Evolutionary conservation across 1,139 yeast genomes (phyloP).

Genomic region (Sugiyamaella sp.): DNA sequence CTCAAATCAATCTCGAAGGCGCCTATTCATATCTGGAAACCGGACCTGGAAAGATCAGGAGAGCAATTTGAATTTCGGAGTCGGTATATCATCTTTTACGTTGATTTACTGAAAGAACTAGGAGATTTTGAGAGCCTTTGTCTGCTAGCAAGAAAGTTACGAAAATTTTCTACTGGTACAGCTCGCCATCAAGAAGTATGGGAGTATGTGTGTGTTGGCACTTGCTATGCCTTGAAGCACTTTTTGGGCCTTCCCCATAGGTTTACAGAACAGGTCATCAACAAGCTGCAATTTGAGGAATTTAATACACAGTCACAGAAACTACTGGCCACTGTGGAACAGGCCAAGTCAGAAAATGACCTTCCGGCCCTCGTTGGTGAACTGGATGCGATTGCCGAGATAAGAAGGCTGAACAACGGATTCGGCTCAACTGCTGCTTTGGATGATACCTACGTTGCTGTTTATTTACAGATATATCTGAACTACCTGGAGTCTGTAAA

Average conservation of each 20-base stretch:
- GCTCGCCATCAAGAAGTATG: conserved; percentile 61
- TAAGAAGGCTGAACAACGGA: conserved; percentile 76
- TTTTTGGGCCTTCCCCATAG: conserved; percentile 50
- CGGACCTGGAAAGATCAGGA: conserved; percentile 89
- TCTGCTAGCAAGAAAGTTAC: conserved; percentile 64
- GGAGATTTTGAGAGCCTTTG: conserved; percentile 64
- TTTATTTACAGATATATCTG: conserved; percentile 55
- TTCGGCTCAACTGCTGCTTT: conserved; percentile 78
- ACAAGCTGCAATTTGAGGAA: conserved; percentile 51
- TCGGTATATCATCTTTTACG: conserved; percentile 67
- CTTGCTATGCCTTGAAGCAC: conserved; percentile 55
- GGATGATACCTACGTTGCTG: conserved; percentile 71
- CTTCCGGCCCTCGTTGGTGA: conserved; percentile 30
- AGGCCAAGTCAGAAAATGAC: conserved; percentile 18
- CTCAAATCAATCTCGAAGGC: conserved; percentile 67
- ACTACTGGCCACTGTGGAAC: conserved; percentile 32
- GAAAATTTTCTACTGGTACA: conserved; percentile 79
- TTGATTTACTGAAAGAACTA: conserved; percentile 56
- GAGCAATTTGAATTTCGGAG: conserved; percentile 82
- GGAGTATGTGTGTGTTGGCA: conserved; percentile 56
- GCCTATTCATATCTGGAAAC: conserved; percentile 88
- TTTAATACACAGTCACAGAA: conserved; percentile 41
- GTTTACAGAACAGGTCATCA: conserved; percentile 58
- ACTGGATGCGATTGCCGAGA: conserved; percentile 59
- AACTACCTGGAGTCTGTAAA: conserved; percentile 9